Base-by-base conservation (phyloP, 176 grass and related monocot species). In the Calamus simplicifolius region DNA sequence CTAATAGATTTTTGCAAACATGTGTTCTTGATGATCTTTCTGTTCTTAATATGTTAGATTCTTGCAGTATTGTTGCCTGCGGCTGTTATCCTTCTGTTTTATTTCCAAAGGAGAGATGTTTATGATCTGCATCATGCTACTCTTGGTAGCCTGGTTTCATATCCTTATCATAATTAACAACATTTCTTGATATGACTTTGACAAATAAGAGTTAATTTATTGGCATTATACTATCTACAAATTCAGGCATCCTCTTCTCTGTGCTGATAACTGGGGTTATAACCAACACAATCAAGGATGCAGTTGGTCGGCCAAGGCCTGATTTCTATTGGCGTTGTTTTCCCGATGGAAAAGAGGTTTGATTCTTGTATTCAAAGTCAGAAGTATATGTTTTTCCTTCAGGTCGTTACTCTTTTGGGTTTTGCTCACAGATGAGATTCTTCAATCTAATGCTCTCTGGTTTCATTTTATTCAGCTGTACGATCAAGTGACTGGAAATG, bases 261-360 rank as follows among this genome's bases (percentile, higher is more conserved):
- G 84, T 84, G 61, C 18, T 98, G 31, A 79, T 89, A 75, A 92
- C 88, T 26, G 93, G 81, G 0, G 59, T 82, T 66, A 69, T 85
- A 54, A 89, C 84, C 19, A 64, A 73, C 25, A 73, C 69, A 38
- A 63, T 92, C 18, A 92, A 92, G 75, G 69, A 58, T 68, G 67
- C 81, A 27, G 84, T 85, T 72, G 93, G 93, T 5, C 83, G 88
- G 70, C 93, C 81, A 16, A 74, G 93, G 72, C 93, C 88, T 4
- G 88, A 92, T 73, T 92, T 98, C 67, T 98, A 85, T 63, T 92
- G 88, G 88, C 79, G 88, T 25, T 91, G 87, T 23, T 98, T 98
- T 68, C 93, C 93, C 15, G 84, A 98, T 79, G 88, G 93, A 75
- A 88, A 82, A 64, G 70, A 89, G 81, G 93, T 89, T 69, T 48